Evolutionary conservation across 176 grass and related monocot genomes (phyloP), one percentile per base, ranked within the genome.

Genomic region (Phoenix roebelenii): DNA sequence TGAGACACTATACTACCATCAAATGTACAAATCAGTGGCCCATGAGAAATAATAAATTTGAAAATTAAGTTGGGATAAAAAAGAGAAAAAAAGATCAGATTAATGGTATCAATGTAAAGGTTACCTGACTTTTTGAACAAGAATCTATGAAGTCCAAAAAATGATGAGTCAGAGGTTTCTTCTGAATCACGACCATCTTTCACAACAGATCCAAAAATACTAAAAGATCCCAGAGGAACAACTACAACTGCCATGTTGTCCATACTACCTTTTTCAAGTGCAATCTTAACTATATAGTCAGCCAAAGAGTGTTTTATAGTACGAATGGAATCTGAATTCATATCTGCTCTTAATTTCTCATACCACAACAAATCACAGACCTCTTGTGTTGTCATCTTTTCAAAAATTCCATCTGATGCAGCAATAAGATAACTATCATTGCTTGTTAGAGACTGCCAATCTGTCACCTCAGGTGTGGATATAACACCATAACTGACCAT

Each of bases 221-320:
- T 30, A 72, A 15, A 58, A 52, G 49, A 71, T 73, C 57, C 62
- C 48, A 97, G 61, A 63, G 92, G 92, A 70, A 97, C 84, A 76
- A 97, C 70, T 26, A 97, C 84, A 79, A 81, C 75, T 14, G 92
- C 92, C 54, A 97, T 83, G 80, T 97, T 97, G 73, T 97, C 92
- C 69, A 75, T 82, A 22, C 87, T 85, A 19, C 92, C 92, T 74
- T 74, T 91, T 68, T 97, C 71, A 73, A 90, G 81, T 68, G 92
- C 92, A 74, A 64, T 64, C 49, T 65, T 68, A 70, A 90, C 64
- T 49, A 91, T 22, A 84, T 80, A 68, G 51, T 90, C 80, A 20
- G 92, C 86, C 62, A 91, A 85, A 75, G 87, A 82, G 58, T 82
- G 63, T 57, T 72, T 74, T 51, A 74, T 69, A 6, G 55, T 68